Percentiles rank a stretch among this genome's conserved stretches.
These are phyloP conservation scores for Trichophyton verrucosum DNA, from an alignment of 2,329 filamentous ascomycete genomes.

Conservation along the genomic window DNA sequence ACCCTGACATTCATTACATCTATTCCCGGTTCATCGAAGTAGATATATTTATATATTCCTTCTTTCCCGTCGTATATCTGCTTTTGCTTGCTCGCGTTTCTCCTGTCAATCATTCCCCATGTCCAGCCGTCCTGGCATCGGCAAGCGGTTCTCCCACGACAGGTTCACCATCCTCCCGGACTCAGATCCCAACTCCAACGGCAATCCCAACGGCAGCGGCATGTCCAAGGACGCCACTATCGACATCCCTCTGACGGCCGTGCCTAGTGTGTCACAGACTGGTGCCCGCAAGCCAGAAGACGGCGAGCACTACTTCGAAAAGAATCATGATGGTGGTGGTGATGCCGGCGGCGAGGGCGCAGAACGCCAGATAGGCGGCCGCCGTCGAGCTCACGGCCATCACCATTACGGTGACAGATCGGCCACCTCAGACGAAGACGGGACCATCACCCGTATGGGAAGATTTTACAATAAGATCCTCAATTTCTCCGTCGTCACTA, in stretches of 20 bases:
- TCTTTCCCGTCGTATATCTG: not conserved
- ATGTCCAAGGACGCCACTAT: constrained; percentile 43
- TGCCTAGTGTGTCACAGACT: constrained; percentile 38
- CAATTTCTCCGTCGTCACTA: constrained; percentile 50
- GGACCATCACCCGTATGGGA: constrained; percentile 47
- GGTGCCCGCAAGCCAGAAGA: constrained; percentile 33
- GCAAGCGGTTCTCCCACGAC: constrained; percentile 34
- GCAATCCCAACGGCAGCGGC: not conserved
- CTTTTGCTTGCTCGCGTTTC: not conserved
- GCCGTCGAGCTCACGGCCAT: constrained; percentile 21
- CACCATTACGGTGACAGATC: constrained; percentile 22
- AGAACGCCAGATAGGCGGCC: constrained; percentile 16
- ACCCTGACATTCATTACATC: no score
- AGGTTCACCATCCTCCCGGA: constrained; percentile 34
- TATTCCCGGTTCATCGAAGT: no score
- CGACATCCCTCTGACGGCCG: constrained; percentile 49
- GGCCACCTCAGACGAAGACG: constrained; percentile 37
- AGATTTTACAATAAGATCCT: constrained; percentile 48
- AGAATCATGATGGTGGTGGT: constrained; percentile 13
- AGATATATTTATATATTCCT: not conserved
- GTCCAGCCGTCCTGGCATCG: constrained; percentile 25
- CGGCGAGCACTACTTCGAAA: constrained; percentile 25
- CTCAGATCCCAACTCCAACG: constrained; percentile 22
- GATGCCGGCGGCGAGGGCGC: constrained; percentile 10
- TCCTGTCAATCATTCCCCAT: constrained; percentile 14